Conservation (phyloP, 441 rosid species). For the Melastoma candidum region DNA sequence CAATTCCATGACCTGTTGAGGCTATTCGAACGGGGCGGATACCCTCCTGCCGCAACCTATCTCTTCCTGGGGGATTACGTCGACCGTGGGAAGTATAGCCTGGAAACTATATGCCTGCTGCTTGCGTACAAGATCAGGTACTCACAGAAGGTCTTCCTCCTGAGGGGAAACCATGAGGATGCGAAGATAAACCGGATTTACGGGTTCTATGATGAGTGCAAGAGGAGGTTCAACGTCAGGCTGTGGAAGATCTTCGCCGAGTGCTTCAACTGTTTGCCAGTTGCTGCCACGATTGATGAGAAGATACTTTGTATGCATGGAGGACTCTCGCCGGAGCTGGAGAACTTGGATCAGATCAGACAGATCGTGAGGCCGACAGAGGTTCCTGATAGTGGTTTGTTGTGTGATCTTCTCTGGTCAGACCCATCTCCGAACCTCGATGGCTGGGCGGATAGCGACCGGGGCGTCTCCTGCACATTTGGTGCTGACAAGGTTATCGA, state of each 20-base stretch:
- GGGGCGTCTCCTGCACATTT: constrained; percentile 12
- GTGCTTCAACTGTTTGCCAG: constrained; percentile 15
- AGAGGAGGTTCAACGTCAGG: constrained; percentile 16
- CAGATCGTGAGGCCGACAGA: constrained; percentile 15
- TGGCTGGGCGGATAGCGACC: constrained; percentile 13
- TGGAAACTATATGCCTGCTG: constrained; percentile 15
- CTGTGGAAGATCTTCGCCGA: constrained; percentile 17
- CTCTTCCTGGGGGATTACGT: constrained; percentile 19
- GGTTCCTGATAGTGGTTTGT: constrained; percentile 10
- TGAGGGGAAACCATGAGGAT: constrained; percentile 18
- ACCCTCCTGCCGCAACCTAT: constrained; percentile 11
- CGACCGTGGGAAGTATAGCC: constrained; percentile 14
- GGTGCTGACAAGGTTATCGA: constrained; percentile 16
- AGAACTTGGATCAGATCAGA: constrained; percentile 6
- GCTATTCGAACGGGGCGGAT: constrained; percentile 13
- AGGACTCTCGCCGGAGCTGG: constrained; percentile 15
- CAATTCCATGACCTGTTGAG: constrained; percentile 18
- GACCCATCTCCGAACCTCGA: constrained; percentile 4
- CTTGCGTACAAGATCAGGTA: constrained; percentile 14
- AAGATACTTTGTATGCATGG: constrained; percentile 18
- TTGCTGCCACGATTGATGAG: constrained; percentile 9
- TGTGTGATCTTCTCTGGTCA: constrained; percentile 17
- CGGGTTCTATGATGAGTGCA: constrained; percentile 18
- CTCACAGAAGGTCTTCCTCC: constrained; percentile 16
- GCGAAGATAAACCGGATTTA: constrained; percentile 17